These are phyloP conservation scores for Nicotiana rustica DNA, from an alignment of 305 asterid species.

Conservation along the genomic window DNA sequence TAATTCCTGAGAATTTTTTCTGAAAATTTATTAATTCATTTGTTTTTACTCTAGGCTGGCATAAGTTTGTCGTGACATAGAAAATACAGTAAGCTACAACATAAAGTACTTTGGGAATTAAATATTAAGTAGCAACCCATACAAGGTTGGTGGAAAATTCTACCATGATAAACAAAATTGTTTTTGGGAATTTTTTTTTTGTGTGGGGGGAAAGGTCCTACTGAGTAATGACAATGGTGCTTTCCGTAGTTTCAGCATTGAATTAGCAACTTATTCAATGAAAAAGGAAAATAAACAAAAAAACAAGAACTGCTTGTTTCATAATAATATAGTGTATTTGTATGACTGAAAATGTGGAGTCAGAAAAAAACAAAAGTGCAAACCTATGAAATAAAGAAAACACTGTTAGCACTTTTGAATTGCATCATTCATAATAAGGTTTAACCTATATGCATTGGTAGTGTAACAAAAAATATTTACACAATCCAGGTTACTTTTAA, in stretches of 20 bases:
- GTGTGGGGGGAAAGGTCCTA: too few species aligned
- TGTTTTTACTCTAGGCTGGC: background rate
- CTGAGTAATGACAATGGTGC: background rate
- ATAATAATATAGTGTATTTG: background rate
- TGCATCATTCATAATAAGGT: background rate
- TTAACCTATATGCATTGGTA: background rate
- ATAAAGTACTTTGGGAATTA: background rate
- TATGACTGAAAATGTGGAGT: background rate
- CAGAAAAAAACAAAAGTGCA: background rate
- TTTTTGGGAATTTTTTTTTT: background rate
- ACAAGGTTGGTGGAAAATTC: conserved; percentile 3
- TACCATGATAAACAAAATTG: background rate
- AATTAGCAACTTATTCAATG: conserved; percentile 1
- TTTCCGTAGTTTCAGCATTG: background rate
- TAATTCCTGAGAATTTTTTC: background rate
- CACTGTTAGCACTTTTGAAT: background rate
- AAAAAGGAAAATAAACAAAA: background rate
- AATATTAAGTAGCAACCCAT: background rate
- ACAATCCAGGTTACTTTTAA: background rate
- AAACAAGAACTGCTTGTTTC: background rate
- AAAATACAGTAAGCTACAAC: conserved; percentile 17
- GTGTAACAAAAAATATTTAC: background rate
- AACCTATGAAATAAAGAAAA: background rate
- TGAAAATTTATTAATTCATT: background rate
- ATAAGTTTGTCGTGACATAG: conserved; percentile 14